These are phyloP conservation scores for Phoenix roebelenii DNA, from an alignment of 176 grass and related monocot species.

Conservation along the genomic window DNA sequence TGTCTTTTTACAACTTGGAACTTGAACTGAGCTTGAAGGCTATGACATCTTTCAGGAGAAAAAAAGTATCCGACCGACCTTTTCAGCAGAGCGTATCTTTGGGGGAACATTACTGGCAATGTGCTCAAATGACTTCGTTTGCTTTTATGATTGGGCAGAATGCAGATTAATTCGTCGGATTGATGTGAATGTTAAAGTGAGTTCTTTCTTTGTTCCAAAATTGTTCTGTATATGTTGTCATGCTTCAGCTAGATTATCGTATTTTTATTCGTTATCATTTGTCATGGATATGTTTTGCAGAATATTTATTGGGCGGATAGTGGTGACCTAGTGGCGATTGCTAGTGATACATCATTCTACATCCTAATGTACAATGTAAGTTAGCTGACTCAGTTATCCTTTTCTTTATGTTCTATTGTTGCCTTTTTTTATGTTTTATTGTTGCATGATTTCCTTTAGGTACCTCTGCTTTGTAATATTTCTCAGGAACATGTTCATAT, in stretches of 20 bases:
- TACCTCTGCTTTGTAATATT: no score
- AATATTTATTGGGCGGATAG: slow-evolving; percentile 98
- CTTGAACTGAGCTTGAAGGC: not conserved
- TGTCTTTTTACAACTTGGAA: no score
- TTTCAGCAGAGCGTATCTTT: slow-evolving; percentile 82
- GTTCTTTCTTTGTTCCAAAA: not conserved
- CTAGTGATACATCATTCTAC: slow-evolving; percentile 96
- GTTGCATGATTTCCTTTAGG: not conserved
- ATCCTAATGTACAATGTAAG: slow-evolving; percentile 96
- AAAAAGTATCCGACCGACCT: slow-evolving; percentile 78
- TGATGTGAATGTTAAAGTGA: slow-evolving; percentile 93
- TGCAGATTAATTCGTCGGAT: slow-evolving; percentile 86
- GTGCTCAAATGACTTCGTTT: slow-evolving; percentile 97
- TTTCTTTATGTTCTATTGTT: slow-evolving; percentile 19
- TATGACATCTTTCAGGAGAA: slow-evolving; percentile 67
- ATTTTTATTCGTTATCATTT: slow-evolving; percentile 2
- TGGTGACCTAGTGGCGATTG: slow-evolving; percentile 86
- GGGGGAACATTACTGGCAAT: slow-evolving; percentile 87
- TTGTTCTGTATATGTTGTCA: slow-evolving; percentile 1
- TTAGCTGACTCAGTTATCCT: slow-evolving; percentile 3
- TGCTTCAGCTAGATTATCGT: not conserved
- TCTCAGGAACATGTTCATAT: no score
- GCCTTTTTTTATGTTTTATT: not conserved
- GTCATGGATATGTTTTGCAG: slow-evolving; percentile 29
- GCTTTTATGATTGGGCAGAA: slow-evolving; percentile 98